These are phyloP conservation scores for Cryomyces minteri DNA, from an alignment of 495 filamentous ascomycete species.

Conservation along the genomic window DNA sequence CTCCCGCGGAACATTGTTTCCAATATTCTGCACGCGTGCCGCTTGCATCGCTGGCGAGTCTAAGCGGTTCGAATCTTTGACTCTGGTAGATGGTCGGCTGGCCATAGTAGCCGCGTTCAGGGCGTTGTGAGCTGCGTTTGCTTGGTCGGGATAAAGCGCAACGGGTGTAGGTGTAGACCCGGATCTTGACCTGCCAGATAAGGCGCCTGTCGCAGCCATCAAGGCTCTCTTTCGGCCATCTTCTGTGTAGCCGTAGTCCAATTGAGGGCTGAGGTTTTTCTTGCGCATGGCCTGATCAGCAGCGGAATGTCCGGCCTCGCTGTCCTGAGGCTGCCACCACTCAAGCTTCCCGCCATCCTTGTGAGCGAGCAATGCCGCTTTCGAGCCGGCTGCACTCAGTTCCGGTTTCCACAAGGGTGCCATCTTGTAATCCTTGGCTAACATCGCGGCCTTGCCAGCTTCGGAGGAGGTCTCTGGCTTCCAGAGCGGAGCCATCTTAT, in stretches of 20 bases:
- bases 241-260: constrained; percentile 26
- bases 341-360: constrained; percentile 37
- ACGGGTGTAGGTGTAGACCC: constrained; percentile 39
- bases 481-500: constrained; percentile 40
- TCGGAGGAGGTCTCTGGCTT: constrained; percentile 38
- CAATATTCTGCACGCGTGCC: constrained; percentile 34
- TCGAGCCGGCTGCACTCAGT: constrained; percentile 41
- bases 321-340: constrained; percentile 28
- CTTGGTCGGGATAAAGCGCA: constrained; percentile 32
- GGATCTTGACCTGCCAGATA: constrained; percentile 43
- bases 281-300: constrained; percentile 35
- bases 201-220: constrained; percentile 54
- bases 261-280: constrained; percentile 20
- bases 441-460: constrained; percentile 47
- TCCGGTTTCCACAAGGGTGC: constrained; percentile 33
- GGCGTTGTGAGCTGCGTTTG: constrained; percentile 42
- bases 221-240: constrained; percentile 41
- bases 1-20: constrained; percentile 31
- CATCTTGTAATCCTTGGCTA: constrained; percentile 49
- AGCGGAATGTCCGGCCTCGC: constrained; percentile 35
- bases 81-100: constrained; percentile 3
- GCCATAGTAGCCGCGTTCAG: constrained; percentile 41
- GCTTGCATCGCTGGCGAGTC: constrained; percentile 31
- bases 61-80: constrained; percentile 9
- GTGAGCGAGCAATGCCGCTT: constrained; percentile 53